Conservation (phyloP, 78 protist genomes). For the Dictyostelium intermedium region DNA sequence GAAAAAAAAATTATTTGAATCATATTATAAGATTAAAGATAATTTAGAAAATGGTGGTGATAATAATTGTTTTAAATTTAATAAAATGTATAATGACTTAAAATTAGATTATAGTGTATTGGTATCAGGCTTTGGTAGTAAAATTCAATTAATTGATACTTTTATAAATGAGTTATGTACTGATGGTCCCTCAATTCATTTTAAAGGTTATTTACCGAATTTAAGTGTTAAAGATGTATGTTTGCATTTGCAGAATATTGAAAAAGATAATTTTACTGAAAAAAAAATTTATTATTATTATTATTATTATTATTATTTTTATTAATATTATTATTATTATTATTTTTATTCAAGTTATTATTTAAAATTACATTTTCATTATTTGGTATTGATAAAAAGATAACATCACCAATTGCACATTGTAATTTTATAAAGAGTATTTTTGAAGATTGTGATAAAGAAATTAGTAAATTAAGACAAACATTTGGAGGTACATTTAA, state of each 20-base stretch:
- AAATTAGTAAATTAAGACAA: not conserved
- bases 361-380: conserved; percentile 11
- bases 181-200: not conserved
- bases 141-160: not conserved
- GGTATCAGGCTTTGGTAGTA: conserved; percentile 3
- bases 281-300: not conserved
- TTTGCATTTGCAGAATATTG: too few species aligned
- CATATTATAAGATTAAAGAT: not conserved
- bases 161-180: not conserved
- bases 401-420: not conserved
- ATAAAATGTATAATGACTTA: not conserved
- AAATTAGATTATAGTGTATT: not conserved
- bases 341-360: not conserved
- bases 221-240: not conserved
- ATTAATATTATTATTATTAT: not conserved
- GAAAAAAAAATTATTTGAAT: not conserved
- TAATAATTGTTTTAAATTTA: not conserved
- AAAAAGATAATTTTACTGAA: too few species aligned
- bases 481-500: not conserved
- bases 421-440: conserved; percentile 20
- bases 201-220: conserved; percentile 23
- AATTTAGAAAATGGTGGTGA: not conserved
- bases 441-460: not conserved
- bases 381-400: not conserved
- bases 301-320: not conserved